These are phyloP conservation scores for Sporobolus alterniflorus DNA, from an alignment of 202 grass and related monocot species.

Conservation along the genomic window DNA sequence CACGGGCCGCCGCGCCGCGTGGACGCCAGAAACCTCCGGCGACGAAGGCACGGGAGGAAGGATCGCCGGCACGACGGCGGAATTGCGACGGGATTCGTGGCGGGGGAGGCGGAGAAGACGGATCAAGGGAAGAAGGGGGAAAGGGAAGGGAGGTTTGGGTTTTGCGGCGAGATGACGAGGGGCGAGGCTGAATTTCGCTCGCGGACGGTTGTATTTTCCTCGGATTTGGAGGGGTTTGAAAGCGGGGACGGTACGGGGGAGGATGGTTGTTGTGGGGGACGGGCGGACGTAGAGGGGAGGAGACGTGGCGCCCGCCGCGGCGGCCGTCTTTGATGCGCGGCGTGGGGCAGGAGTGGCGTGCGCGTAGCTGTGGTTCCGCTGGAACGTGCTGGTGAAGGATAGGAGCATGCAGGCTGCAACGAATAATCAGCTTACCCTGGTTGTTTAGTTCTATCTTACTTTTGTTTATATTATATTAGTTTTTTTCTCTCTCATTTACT, in stretches of 20 bases:
- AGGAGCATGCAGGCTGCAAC: background rate
- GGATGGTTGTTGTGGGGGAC: background rate
- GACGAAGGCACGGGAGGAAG: background rate
- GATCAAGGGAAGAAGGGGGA: conserved; percentile 14
- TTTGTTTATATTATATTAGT: too few species aligned
- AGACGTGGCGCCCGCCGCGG: conserved; percentile 37
- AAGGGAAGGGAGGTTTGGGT: conserved; percentile 15
- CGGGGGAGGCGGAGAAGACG: conserved; percentile 25
- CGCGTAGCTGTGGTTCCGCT: background rate
- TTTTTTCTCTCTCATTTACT: too few species aligned
- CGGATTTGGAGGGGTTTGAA: conserved; percentile 29
- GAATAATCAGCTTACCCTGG: background rate
- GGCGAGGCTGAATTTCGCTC: background rate
- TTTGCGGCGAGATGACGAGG: conserved; percentile 17
- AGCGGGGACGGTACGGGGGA: background rate
- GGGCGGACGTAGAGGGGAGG: background rate
- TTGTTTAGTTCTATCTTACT: too few species aligned
- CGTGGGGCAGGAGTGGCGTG: conserved; percentile 24
- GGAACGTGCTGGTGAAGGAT: background rate
- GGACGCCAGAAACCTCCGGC: background rate
- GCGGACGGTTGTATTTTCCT: conserved; percentile 14
- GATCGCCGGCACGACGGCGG: background rate
- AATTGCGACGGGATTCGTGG: background rate
- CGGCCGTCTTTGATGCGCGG: background rate
- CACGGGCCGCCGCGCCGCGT: conserved; percentile 21